Conservation (phyloP, 2,329 filamentous ascomycete species). For the Trichoderma semiorbis region DNA sequence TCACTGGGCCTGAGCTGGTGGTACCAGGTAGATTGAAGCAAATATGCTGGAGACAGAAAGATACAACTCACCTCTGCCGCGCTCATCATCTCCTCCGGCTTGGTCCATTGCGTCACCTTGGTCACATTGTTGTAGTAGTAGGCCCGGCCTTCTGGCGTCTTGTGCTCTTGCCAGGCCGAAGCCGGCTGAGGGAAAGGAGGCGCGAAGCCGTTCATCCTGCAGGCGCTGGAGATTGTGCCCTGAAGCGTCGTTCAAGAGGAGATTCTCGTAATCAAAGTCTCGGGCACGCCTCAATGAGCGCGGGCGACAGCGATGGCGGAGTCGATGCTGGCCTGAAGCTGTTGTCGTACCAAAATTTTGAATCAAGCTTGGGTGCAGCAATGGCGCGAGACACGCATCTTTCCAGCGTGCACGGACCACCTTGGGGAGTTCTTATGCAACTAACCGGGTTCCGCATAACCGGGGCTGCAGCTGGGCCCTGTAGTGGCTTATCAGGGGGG, state of each 20-base stretch:
- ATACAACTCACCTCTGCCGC: conserved; percentile 63
- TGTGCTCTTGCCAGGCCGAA: conserved; percentile 74
- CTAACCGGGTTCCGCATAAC: conserved; percentile 2
- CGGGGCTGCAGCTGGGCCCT: conserved; percentile 4
- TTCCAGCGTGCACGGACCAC: conserved; percentile 23
- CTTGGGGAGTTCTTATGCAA: background rate
- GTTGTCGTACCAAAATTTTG: conserved; percentile 4
- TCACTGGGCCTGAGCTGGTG: background rate
- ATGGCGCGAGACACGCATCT: conserved; percentile 16
- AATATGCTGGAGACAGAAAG: background rate
- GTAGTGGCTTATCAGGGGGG: background rate
- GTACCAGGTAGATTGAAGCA: background rate
- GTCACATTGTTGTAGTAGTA: conserved; percentile 91
- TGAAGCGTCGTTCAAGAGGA: background rate
- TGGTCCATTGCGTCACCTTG: conserved; percentile 89
- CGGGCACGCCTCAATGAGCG: background rate
- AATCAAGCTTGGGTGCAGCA: background rate
- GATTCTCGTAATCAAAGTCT: background rate
- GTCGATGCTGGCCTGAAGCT: background rate
- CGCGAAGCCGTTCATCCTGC: conserved; percentile 57
- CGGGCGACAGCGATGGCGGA: background rate
- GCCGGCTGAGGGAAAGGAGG: conserved; percentile 49
- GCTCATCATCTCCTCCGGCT: conserved; percentile 85
- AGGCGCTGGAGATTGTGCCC: background rate
- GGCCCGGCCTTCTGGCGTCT: conserved; percentile 73